Conservation (phyloP, 2,329 filamentous ascomycete species). For the Diaporthe humulicola region DNA sequence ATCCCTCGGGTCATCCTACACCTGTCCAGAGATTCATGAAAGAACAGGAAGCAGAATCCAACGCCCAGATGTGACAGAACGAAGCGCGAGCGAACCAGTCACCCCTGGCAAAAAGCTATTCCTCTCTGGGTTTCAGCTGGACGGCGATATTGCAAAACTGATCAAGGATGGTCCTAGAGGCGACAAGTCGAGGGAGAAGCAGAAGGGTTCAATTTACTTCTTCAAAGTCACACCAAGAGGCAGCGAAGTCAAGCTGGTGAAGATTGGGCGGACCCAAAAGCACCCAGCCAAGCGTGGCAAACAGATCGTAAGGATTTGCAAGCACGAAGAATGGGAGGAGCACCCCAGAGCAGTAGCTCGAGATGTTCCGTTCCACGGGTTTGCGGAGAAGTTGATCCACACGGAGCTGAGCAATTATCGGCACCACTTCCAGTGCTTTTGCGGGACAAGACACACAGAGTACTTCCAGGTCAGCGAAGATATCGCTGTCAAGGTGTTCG, state of each 20-base stretch:
- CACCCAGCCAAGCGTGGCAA: not conserved
- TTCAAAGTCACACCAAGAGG: conserved; percentile 2
- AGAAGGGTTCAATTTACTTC: not conserved
- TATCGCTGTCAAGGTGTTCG: not conserved
- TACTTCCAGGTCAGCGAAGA: conserved; percentile 3
- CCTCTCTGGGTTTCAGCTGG: not conserved
- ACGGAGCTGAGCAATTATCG: conserved; percentile 5
- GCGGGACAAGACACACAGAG: not conserved
- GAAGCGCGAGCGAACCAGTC: not conserved
- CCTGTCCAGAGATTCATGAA: not conserved
- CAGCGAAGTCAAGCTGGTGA: not conserved
- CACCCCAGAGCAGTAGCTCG: not conserved
- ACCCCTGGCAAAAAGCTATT: not conserved
- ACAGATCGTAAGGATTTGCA: not conserved
- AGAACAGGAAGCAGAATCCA: not conserved
- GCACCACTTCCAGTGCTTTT: not conserved
- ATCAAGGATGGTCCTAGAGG: not conserved
- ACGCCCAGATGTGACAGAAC: not conserved
- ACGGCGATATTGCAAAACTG: not conserved
- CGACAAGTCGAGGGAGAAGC: not conserved
- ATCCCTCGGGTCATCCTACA: not conserved
- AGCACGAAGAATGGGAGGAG: not conserved
- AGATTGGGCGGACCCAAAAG: not conserved
- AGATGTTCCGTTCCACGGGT: conserved; percentile 2
- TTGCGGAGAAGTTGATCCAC: not conserved